Evolutionary conservation across 805 yeast species (phyloP), one percentile per base, ranked within the genome.

Genomic region (Schwanniomyces pseudopolymorphus): DNA sequence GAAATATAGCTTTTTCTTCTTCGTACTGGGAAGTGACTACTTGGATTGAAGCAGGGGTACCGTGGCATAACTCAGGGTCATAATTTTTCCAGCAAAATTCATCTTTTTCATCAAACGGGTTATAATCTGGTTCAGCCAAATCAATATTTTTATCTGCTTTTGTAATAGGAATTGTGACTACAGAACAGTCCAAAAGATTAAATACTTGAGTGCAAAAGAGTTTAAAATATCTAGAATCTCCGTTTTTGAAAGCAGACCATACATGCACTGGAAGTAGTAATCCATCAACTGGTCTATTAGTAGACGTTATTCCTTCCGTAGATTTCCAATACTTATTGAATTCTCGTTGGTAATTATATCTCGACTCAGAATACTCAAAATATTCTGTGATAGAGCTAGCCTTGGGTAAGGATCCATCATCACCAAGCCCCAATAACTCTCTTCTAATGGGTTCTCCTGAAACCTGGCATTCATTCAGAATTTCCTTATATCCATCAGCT

Each of bases 1-100:
- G 17, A 13, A 24, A 26, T 3, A 82, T 58, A 4, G 74, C 79
- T 58, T 81, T 82, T 56, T 85, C 90, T 54, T 85, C 91, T 54
- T 81, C 78, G 17, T 74, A 68, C 44, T 79, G 72, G 46, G 72
- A 71, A 14, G 85, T 81, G 3, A 84, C 80, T 25, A 85, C 66
- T 61, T 85, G 89, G n/a, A 85, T 64, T 14, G 83, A 79, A 10
- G 81, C 83, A 0, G 89, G 83, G 44, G 83, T 79, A 4, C 83
- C 85, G 51, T 80, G 73, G 59, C 74, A 69, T 50, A 75, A 75
- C 42, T 66, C 74, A 0, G 84, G 76, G 52, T 80, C 74, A 63
- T 66, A 56, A 46, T 59, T 62, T 28, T 49, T 46, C 62, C 79
- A 83, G 42, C 70, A 58, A 24, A 64, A 60, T 36, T 62, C 56